Base-by-base conservation (phyloP, 1,139 yeast genomes). In the Suhomyces kunorum region DNA sequence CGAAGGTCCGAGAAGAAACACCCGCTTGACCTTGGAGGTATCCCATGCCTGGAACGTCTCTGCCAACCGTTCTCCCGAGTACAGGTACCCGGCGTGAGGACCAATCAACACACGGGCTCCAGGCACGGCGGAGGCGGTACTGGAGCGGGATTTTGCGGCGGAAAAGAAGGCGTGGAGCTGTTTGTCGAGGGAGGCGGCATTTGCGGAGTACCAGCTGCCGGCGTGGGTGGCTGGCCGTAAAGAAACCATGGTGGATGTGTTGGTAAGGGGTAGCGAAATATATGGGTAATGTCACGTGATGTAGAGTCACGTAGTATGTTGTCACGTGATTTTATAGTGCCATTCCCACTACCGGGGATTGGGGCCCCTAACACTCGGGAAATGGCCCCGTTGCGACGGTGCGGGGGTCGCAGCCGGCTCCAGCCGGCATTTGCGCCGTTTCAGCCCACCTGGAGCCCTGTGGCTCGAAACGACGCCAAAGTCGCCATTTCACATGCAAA, bases 81-180 rank as follows among this genome's bases (percentile, higher is more conserved):
- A 92, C 4, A 84, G 58, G 58, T 84, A 89, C 0, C 98, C 99
- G 6, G 99, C 99, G 61, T 92, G 99, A 1, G 87, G 85, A 0
- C 78, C 80, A 8, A 79, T 65, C 15, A 71, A 50, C 11, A 88
- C 66, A 39, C 96, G 67, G 13, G 95, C 88, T 1, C 84, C 87
- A 0, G 68, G 54, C 1, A 71, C 55, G 6, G 64, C 39, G 43
- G 36, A 13, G 14, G 5, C 8, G 8, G 42, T n/a, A 4, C 14
- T 39, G 42, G 32, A 12, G 12, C 7, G n/a, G 5, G 14, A 28
- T 30, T 26, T 68, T 56, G 47, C 59, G 40, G 25, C 54, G 50
- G 42, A 40, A 33, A 83, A 60, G 50, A 67, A 78, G 2, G 54
- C 54, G 9, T 71, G 71, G 20, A 89, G 50, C 50, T 85, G 87